A percentile compares a stretch with the other conserved stretches of the same genome.
Conservation (phyloP, 371 early-diverging fungal genomes). For the Dinochytrium kinnereticum region DNA sequence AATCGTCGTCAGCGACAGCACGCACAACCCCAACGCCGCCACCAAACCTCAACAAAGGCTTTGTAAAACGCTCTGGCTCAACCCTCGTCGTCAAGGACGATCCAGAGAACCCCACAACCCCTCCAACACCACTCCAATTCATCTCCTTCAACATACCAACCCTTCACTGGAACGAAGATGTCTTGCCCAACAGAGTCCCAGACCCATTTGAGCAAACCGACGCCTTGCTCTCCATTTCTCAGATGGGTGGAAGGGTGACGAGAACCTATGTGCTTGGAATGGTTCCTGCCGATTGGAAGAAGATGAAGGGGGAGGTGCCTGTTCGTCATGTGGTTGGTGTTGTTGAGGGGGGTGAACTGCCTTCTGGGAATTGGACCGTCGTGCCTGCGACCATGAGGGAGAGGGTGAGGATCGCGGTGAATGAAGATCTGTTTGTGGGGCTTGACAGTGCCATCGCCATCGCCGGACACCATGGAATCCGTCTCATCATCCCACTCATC, state of each 20-base stretch:
- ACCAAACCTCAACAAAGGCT: conserved; percentile 2
- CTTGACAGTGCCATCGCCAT: conserved; percentile 44
- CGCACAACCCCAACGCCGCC: no score
- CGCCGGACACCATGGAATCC: conserved; percentile 32
- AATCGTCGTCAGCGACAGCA: no score
- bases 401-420: no score
- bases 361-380: no score
- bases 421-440: conserved; percentile 40
- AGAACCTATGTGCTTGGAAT: conserved; percentile 48
- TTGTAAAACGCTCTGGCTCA: not conserved
- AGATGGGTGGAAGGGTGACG: conserved; percentile 42
- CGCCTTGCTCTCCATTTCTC: conserved; percentile 38
- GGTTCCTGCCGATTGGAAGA: not conserved
- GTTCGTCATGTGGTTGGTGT: no score
- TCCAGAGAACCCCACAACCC: not conserved
- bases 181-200: conserved; percentile 23
- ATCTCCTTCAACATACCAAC: conserved; percentile 29
- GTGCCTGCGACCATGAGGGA: no score
- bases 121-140: conserved; percentile 1
- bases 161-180: conserved; percentile 34
- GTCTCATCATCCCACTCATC: conserved; percentile 48
- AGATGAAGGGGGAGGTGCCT: no score
- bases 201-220: conserved; percentile 44
- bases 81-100: not conserved
- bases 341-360: no score